A percentile compares a stretch with the other conserved stretches of the same genome.
phyloP scores from a whole-genome alignment of 202 grass and related monocot genomes.

The Schoenoplectus triqueter region DNA sequence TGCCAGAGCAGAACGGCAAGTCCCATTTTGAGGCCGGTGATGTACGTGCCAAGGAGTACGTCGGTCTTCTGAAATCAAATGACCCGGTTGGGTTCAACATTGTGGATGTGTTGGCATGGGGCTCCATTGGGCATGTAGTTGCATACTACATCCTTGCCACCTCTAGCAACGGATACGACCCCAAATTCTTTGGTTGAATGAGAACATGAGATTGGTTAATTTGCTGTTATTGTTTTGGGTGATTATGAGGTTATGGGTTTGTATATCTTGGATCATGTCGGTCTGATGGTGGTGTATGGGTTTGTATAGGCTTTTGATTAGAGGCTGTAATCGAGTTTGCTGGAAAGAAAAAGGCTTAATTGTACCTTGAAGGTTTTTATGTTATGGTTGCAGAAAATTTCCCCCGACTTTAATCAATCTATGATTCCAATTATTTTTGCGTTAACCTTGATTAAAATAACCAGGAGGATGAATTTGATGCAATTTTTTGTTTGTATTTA shows the following conservation, averaged over 20 bases:
- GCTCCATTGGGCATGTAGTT: slow-evolving; percentile 90
- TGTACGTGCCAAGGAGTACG: slow-evolving; percentile 86
- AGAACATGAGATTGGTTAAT: slow-evolving; percentile 27
- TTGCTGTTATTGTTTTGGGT: slow-evolving; percentile 9
- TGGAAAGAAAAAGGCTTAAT: slow-evolving; percentile 5
- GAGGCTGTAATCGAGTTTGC: slow-evolving; percentile 26
- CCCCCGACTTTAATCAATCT: not conserved
- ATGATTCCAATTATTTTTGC: not conserved
- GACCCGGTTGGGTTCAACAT: slow-evolving; percentile 99
- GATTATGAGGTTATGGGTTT: slow-evolving; percentile 14
- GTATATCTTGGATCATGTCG: slow-evolving; percentile 20
- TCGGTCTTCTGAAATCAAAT: slow-evolving; percentile 81
- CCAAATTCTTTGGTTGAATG: slow-evolving; percentile 56
- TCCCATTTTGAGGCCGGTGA: slow-evolving; percentile 97
- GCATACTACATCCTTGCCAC: slow-evolving; percentile 99
- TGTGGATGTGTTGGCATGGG: slow-evolving; percentile 92
- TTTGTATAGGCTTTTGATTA: slow-evolving; percentile 39
- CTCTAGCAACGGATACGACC: slow-evolving; percentile 87
- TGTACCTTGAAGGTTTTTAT: slow-evolving; percentile 10
- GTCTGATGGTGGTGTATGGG: slow-evolving; percentile 21
- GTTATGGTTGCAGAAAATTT: not conserved
- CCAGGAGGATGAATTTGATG: too few species aligned
- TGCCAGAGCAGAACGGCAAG: slow-evolving; percentile 93
- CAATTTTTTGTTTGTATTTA: too few species aligned
- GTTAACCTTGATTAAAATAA: too few species aligned